Evolutionary conservation across 345 rosid genomes (phyloP), one percentile per base, ranked within the genome.

Genomic region (Firmiana major): DNA sequence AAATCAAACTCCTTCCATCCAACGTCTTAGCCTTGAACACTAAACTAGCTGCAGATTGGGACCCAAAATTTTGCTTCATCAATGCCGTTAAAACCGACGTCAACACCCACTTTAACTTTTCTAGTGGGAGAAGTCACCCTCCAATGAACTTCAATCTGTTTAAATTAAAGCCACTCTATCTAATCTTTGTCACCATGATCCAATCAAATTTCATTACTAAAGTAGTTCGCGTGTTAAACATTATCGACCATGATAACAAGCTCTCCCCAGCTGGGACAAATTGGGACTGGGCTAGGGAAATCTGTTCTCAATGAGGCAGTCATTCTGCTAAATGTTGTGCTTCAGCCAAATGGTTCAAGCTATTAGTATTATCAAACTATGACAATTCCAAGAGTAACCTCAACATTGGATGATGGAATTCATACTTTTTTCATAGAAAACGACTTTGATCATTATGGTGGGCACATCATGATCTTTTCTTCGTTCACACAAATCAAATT

Each of bases 41-140:
- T 28, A 51, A 63, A 57, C 40, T 46, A 63, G 65, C 59, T 69
- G 62, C 54, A 76, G 78, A 62, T 75, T 73, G 81, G 84, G 55
- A 38, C 83, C 84, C 80, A 43, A 53, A 8, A 24, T 68, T 78
- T 71, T 24, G 53, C 70, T 55, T 80, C 81, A 51, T 71, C 74
- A 38, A 40, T 36, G 76, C 72, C 81, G 34, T 68, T 74, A 43
- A 31, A 75, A 77, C 38, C 65, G 80, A 78, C 54, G 75, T 74
- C 65, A 83, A 82, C 78, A 31, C 71, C 84, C 82, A 80, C 82
- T 76, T 76, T 76, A 0, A 31, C 34, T 31, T 8, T 26, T 63
- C 17, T 54, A 65, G 58, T 58, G 74, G 74, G 64, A 34, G 42
- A 45, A 59, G 43, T 77, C 60, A 71, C 19, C 74, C n/a, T 75